A percentile compares a stretch with the other conserved stretches of the same genome.
Evolutionary conservation across 2,329 filamentous ascomycete species (phyloP).

Genomic region (Pseudogymnoascus sp.): DNA sequence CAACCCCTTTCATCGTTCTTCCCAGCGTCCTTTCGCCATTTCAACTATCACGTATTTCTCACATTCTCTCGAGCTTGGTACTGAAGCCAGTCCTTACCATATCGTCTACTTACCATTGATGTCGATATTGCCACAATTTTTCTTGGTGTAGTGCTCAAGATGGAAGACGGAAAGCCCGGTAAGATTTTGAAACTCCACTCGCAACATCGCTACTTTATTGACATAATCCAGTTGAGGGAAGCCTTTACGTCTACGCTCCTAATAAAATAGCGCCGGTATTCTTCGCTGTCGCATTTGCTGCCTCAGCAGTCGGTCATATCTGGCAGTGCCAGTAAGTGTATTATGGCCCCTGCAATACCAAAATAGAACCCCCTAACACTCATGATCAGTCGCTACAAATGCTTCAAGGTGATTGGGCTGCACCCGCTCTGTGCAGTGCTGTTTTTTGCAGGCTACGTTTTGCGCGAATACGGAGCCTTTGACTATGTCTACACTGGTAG

Average conservation of each 20-base stretch:
- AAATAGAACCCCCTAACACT: not conserved
- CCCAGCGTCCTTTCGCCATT: not conserved
- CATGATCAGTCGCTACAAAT: conserved; percentile 38
- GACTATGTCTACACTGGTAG: conserved; percentile 32
- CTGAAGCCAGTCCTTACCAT: not conserved
- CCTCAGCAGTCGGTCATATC: conserved; percentile 36
- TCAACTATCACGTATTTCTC: not conserved
- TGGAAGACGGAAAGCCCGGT: conserved; percentile 8
- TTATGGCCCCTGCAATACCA: conserved; percentile 10
- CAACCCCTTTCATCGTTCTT: not conserved
- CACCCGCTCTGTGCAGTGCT: conserved; percentile 43
- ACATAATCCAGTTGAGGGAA: conserved; percentile 15
- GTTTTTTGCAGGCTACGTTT: conserved; percentile 45
- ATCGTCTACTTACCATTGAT: not conserved
- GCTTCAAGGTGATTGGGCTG: conserved; percentile 42
- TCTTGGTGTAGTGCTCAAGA: not conserved
- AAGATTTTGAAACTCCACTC: not conserved
- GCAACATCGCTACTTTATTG: not conserved
- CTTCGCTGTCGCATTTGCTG: conserved; percentile 37
- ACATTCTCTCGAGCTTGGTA: not conserved
- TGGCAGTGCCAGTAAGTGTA: conserved; percentile 43
- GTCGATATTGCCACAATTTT: not conserved
- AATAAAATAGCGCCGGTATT: conserved; percentile 42
- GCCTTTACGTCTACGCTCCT: conserved; percentile 38
- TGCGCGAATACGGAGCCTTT: conserved; percentile 41